These are phyloP conservation scores for Microcyclosporella mali DNA, from an alignment of 2,329 filamentous ascomycete species.

Conservation along the genomic window DNA sequence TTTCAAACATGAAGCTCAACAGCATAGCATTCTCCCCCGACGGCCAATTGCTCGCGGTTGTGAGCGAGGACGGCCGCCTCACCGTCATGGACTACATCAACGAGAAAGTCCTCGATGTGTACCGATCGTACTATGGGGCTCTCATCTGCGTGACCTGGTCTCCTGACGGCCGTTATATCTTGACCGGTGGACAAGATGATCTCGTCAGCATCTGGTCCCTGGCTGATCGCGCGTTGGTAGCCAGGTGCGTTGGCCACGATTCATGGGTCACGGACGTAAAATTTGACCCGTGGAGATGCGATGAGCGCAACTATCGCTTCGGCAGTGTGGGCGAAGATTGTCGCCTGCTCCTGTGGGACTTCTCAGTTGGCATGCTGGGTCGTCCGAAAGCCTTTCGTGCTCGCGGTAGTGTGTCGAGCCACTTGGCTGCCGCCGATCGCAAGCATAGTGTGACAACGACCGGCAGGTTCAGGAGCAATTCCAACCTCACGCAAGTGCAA, in stretches of 20 bases:
- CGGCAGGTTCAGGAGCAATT: conserved; percentile 64
- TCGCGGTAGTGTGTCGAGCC: conserved; percentile 46
- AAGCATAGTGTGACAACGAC: conserved; percentile 41
- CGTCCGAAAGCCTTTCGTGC: conserved; percentile 66
- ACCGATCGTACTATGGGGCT: conserved; percentile 87
- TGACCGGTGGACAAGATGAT: conserved; percentile 94
- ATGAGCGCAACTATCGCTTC: conserved; percentile 90
- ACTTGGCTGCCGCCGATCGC: conserved; percentile 44
- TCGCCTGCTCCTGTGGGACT: conserved; percentile 89
- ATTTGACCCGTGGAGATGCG: conserved; percentile 95
- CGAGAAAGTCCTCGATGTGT: conserved; percentile 82
- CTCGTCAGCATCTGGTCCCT: conserved; percentile 94
- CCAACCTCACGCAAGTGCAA: conserved; percentile 50
- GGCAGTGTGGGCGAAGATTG: conserved; percentile 95
- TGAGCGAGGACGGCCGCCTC: conserved; percentile 84
- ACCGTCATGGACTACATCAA: conserved; percentile 86
- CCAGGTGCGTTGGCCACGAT: conserved; percentile 88
- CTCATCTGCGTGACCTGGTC: conserved; percentile 95
- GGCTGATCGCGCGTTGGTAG: conserved; percentile 74
- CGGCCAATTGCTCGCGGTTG: conserved; percentile 76
- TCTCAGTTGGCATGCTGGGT: conserved; percentile 93
- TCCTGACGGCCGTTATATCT: conserved; percentile 88
- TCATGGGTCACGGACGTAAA: conserved; percentile 92
- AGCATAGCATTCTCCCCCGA: conserved; percentile 90
- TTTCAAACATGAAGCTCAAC: conserved; percentile 86